A percentile compares a stretch with the other conserved stretches of the same genome.
phyloP scores from a whole-genome alignment of 2,329 filamentous ascomycete genomes.

The Penicillium sp. region DNA sequence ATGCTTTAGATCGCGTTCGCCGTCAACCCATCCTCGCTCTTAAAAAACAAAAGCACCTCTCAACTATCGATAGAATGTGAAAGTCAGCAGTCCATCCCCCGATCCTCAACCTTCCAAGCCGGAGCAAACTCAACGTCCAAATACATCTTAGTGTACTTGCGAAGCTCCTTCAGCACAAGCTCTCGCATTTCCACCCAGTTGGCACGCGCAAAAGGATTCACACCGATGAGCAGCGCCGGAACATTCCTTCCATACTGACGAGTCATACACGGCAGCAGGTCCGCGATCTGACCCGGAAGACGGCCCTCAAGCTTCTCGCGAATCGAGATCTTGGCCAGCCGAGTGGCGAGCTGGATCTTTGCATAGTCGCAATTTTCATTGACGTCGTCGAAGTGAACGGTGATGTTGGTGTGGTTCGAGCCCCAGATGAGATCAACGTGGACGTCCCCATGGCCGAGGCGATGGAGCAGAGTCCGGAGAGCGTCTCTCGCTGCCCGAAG shows the following conservation, averaged over 20 bases:
- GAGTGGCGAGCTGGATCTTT: neutral
- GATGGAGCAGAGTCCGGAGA: neutral
- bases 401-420: neutral
- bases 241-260: neutral
- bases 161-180: neutral
- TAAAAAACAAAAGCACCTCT: no score
- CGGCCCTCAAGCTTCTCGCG: neutral
- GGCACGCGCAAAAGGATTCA: neutral
- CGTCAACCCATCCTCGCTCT: no score
- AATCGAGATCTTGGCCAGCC: neutral
- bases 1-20: no score
- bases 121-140: neutral
- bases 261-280: neutral
- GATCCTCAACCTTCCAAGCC: neutral
- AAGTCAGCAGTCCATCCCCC: neutral
- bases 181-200: neutral
- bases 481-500: neutral
- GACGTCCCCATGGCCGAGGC: neutral
- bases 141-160: neutral
- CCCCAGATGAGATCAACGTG: neutral
- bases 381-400: neutral
- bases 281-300: neutral
- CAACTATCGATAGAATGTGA: no score
- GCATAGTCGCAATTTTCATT: neutral
- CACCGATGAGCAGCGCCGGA: neutral